Base-by-base conservation (phyloP, 345 rosid species). In the Chamaenerion angustifolium region DNA sequence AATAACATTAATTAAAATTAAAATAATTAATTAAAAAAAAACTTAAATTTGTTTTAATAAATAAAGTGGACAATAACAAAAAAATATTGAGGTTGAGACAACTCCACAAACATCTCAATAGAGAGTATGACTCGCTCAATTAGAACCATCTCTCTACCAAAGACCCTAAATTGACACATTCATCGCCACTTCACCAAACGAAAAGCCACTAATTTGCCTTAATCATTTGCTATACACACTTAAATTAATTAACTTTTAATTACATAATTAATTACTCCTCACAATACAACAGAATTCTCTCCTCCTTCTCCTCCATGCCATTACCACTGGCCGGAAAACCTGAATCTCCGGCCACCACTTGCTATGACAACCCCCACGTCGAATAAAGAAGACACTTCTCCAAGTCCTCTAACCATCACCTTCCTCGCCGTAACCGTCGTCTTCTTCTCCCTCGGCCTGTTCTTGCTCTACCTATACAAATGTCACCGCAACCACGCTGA, bases 371-470 rank as follows among this genome's bases (percentile, higher is more conserved):
- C 62, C 12, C 31, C 56, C 13, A 21, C 42, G 16, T 12, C 66
- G 0, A 59, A 54, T 0, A 49, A 54, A 9, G 3, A 48, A 27
- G 58, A 58, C 49, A 37, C 53, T 47, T 35, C 53, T 37, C 63
- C 76, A 3, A 86, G 83, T 0, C 75, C 85, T 0, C 3, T 75
- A 16, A 76, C 80, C 45, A 54, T 85, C 12, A 49, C 82, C 54
- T 55, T 88, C 53, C 71, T 77, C 4, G 67, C 73, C 8, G 25
- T 77, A 25, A 76, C 85, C 55, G 76, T 82, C n/a, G 25, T 80
- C 12, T 71, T 75, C 66, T 80, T 82, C 70, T 78, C 78, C 43
- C 12, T 79, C 7, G 93, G 93, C 0, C 74, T 85, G 31, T 75
- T 82, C 67, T 71, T 76, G 16, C 61, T 85, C 12, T 82, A 71